Conservation (phyloP, 495 filamentous ascomycete genomes). For the Chaetomidium leptoderma region DNA sequence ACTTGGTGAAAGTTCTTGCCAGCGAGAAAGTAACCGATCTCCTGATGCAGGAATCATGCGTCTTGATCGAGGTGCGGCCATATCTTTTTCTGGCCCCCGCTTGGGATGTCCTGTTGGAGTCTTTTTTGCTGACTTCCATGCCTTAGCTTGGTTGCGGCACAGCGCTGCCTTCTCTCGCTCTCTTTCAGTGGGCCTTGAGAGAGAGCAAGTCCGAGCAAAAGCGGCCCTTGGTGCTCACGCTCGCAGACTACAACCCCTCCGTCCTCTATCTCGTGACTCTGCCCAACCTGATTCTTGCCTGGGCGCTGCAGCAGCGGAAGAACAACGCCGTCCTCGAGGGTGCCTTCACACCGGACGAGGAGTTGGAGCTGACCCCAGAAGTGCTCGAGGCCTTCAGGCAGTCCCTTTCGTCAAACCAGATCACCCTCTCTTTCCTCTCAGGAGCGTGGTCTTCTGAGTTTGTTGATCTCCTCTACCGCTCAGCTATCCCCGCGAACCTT, state of each 20-base stretch:
- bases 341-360: conserved; percentile 52
- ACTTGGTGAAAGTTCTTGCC: conserved; percentile 69
- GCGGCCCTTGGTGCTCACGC: conserved; percentile 54
- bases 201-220: conserved; percentile 25
- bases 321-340: conserved; percentile 33
- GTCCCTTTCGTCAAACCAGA: conserved; percentile 51
- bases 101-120: background rate
- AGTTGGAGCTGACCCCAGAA: conserved; percentile 67
- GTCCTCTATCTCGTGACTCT: conserved; percentile 84
- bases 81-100: background rate
- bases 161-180: conserved; percentile 71
- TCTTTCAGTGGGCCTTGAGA: conserved; percentile 66
- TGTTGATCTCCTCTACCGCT: conserved; percentile 49
- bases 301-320: conserved; percentile 51
- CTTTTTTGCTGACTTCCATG: conserved; percentile 20
- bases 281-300: conserved; percentile 81
- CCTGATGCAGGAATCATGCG: conserved; percentile 38
- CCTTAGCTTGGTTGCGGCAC: conserved; percentile 84
- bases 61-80: conserved; percentile 69
- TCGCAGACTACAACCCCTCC: conserved; percentile 85
- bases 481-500: conserved; percentile 17
- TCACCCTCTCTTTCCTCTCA: conserved; percentile 69
- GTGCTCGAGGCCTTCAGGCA: conserved; percentile 58
- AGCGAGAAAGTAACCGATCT: conserved; percentile 55
- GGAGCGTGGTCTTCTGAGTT: conserved; percentile 78